A percentile compares a stretch with the other conserved stretches of the same genome.
Evolutionary conservation across 306 rosid species (phyloP).

Genomic region (Trifolium repens): DNA sequence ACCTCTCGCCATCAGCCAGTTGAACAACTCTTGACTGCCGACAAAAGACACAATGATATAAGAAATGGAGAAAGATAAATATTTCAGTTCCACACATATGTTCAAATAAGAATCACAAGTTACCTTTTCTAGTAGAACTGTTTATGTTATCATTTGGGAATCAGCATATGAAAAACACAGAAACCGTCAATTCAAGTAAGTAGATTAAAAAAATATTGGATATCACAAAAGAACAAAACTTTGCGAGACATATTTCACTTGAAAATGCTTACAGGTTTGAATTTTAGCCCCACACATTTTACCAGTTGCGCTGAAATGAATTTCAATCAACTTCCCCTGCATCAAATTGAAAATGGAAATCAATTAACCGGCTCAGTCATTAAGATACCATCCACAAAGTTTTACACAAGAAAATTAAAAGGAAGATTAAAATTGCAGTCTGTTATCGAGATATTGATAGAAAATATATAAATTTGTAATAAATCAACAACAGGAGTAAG

Average conservation of each 20-base stretch:
- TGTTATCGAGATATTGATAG: conserved; percentile 21
- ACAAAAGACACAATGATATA: conserved; percentile 41
- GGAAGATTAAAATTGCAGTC: conserved; percentile 4
- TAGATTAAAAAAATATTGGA: conserved; percentile 38
- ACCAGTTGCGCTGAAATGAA: conserved; percentile 75
- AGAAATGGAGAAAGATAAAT: conserved; percentile 44
- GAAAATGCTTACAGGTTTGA: conserved; percentile 80
- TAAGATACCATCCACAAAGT: conserved; percentile 26
- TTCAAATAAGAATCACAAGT: conserved; percentile 40
- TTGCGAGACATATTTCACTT: conserved; percentile 33
- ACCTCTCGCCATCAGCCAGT: conserved; percentile 74
- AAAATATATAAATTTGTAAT: conserved; percentile 26
- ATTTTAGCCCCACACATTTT: conserved; percentile 81
- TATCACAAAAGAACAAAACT: conserved; percentile 31
- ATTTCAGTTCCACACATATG: conserved; percentile 35
- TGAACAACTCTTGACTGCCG: conserved; percentile 93
- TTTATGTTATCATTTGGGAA: conserved; percentile 38
- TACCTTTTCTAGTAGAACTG: conserved; percentile 94
- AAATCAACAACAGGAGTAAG: conserved; percentile 28
- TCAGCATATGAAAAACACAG: conserved; percentile 50
- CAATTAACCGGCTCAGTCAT: conserved; percentile 39
- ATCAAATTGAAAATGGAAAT: conserved; percentile 38
- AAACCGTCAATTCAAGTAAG: conserved; percentile 51
- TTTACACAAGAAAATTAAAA: conserved; percentile 22
- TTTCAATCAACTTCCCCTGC: conserved; percentile 94